Evolutionary conservation across 345 rosid genomes (phyloP).

Genomic region (Syzygium grande): DNA sequence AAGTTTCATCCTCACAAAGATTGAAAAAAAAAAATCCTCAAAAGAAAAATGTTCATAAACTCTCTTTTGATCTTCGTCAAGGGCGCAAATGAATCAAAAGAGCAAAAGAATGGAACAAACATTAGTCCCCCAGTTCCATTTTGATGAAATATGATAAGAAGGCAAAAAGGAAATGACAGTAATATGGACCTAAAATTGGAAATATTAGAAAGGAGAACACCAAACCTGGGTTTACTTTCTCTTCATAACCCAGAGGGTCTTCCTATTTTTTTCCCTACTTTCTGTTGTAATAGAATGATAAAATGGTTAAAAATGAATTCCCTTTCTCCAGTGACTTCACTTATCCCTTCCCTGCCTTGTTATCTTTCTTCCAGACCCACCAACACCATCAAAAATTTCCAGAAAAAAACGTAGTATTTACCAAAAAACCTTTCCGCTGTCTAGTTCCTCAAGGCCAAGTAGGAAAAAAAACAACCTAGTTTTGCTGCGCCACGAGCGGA

Average conservation of each 20-base stretch:
- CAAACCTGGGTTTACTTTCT: conserved; percentile 17
- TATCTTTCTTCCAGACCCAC: conserved; percentile 17
- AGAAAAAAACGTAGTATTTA: conserved; percentile 23
- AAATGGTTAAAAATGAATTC: conserved; percentile 36
- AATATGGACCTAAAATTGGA: conserved; percentile 16
- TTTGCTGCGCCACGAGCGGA: conserved; percentile 93
- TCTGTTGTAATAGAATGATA: conserved; percentile 25
- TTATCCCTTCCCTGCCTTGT: conserved; percentile 7
- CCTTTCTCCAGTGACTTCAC: conserved; percentile 12
- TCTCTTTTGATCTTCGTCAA: conserved; percentile 4
- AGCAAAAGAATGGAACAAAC: conserved; percentile 7
- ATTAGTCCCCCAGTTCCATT: conserved; percentile 4
- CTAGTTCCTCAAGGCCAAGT: conserved; percentile 17
- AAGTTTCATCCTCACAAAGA: not conserved
- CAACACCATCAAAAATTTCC: conserved; percentile 14
- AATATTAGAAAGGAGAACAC: conserved; percentile 11
- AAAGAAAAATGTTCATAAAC: not conserved
- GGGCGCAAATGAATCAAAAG: conserved; percentile 13
- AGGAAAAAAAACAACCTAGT: conserved; percentile 8
- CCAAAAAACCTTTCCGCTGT: conserved; percentile 30
- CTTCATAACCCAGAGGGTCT: conserved; percentile 21
- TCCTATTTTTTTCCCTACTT: conserved; percentile 23
- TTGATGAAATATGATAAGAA: conserved; percentile 9
- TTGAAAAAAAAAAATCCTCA: conserved; percentile 2
- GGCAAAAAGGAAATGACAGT: conserved; percentile 10